A percentile compares a stretch with the other conserved stretches of the same genome.
phyloP scores from a whole-genome alignment of 176 grass and related monocot species.

The Carex cristatella region DNA sequence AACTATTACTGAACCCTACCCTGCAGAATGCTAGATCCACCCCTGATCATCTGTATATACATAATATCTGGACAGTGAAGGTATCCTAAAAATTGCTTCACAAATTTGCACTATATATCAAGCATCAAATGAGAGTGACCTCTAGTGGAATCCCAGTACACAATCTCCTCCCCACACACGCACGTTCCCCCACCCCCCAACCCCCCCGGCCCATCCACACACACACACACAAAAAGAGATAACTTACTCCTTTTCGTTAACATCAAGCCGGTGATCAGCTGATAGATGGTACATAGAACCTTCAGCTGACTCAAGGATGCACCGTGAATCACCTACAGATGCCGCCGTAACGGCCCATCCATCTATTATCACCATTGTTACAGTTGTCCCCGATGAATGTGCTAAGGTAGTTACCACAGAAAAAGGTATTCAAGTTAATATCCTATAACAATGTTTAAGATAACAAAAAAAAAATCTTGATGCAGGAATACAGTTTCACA shows the following conservation, averaged over 20 bases:
- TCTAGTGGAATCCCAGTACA: neutral
- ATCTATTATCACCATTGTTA: constrained; percentile 92
- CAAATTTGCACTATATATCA: neutral
- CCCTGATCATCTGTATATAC: neutral
- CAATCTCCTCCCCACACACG: neutral
- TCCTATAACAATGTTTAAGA: neutral
- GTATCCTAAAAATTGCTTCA: neutral
- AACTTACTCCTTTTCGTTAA: constrained; percentile 76
- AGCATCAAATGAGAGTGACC: neutral
- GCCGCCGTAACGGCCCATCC: constrained; percentile 91
- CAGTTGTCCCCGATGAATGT: constrained; percentile 69
- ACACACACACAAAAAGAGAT: neutral
- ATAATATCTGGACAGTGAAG: neutral
- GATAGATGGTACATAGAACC: constrained; percentile 71
- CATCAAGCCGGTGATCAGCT: constrained; percentile 83
- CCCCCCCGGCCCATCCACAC: neutral
- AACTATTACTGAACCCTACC: too few relatives aligned
- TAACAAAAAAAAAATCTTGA: neutral
- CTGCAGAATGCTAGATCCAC: too few relatives aligned
- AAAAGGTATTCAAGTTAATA: neutral
- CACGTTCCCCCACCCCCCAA: too few relatives aligned
- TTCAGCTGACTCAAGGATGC: constrained; percentile 81
- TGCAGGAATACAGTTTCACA: neutral
- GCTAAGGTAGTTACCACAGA: constrained; percentile 38
- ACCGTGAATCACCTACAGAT: constrained; percentile 87